These are phyloP conservation scores for Rhodosporidiobolus odoratus DNA, from an alignment of 768 basidiomycete species.

Conservation along the genomic window DNA sequence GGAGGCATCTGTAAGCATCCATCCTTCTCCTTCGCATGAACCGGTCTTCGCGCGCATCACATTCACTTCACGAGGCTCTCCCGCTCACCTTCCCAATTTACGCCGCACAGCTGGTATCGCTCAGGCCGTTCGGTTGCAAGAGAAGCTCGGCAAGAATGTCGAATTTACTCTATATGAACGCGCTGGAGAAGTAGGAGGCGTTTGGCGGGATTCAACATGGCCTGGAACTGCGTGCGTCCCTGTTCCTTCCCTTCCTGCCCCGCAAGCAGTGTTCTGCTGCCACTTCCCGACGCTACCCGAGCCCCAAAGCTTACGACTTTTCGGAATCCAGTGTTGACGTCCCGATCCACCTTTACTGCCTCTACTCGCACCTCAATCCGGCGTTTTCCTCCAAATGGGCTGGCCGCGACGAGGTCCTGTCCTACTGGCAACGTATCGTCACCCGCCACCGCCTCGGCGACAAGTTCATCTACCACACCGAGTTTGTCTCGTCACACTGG, in stretches of 20 bases:
- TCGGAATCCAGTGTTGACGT: conserved; percentile 35
- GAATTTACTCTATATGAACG: conserved; percentile 31
- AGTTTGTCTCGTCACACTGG: conserved; percentile 53
- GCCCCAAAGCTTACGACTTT: neutral
- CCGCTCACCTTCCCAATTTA: neutral
- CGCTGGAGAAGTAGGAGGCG: conserved; percentile 20
- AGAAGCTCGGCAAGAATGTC: conserved; percentile 26
- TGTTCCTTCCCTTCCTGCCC: too few species aligned
- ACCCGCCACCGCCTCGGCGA: conserved; percentile 49
- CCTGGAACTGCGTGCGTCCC: conserved; percentile 25
- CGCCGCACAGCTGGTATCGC: conserved; percentile 32
- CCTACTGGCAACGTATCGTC: conserved; percentile 21
- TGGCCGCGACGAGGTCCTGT: conserved; percentile 10
- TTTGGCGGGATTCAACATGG: conserved; percentile 33
- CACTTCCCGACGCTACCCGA: too few species aligned
- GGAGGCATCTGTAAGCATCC: conserved; percentile 29
- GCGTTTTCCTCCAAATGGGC: conserved; percentile 25
- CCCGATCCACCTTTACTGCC: conserved; percentile 25
- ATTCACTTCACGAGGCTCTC: too few species aligned
- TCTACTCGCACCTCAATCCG: conserved; percentile 31
- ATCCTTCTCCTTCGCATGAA: neutral
- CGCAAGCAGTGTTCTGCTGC: too few species aligned
- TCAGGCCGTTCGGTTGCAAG: conserved; percentile 31
- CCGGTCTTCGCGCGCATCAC: too few species aligned
- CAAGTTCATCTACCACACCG: conserved; percentile 51